Percentiles rank a stretch among this genome's conserved stretches.
phyloP scores from a whole-genome alignment of 202 grass and related monocot species.

The Zoysia matrella region DNA sequence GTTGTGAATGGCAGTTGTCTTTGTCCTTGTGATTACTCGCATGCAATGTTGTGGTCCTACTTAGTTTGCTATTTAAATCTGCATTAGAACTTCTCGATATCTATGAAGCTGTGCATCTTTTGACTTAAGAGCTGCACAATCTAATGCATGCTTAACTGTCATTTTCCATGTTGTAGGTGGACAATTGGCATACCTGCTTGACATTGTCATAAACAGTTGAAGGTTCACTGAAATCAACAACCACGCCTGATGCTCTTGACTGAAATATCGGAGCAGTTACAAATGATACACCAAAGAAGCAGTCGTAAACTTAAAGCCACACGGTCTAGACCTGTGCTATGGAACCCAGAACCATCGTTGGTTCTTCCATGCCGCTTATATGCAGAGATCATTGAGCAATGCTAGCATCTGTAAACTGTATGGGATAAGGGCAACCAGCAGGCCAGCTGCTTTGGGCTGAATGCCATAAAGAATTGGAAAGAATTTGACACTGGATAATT shows the following conservation, averaged over 20 bases:
- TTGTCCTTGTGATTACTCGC: not conserved
- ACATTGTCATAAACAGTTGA: slow-evolving; percentile 78
- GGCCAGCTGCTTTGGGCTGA: not conserved
- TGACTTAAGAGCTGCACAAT: not conserved
- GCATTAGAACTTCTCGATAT: not conserved
- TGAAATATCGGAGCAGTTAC: slow-evolving; percentile 33
- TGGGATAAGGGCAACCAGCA: not conserved
- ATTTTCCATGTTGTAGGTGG: slow-evolving; percentile 29
- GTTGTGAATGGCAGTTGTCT: slow-evolving; percentile 7
- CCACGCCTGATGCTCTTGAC: slow-evolving; percentile 59
- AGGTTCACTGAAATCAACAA: slow-evolving; percentile 81
- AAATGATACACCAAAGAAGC: slow-evolving; percentile 2
- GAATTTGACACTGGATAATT: not conserved
- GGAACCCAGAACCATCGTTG: slow-evolving; percentile 88
- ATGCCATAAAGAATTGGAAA: not conserved
- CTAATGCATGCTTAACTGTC: slow-evolving; percentile 2
- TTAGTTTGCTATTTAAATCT: slow-evolving; percentile 13
- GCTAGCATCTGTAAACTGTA: not conserved
- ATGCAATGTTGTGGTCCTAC: not conserved
- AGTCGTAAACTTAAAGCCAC: not conserved
- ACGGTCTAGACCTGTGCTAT: slow-evolving; percentile 67
- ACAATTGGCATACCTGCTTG: slow-evolving; percentile 62
- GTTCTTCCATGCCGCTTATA: slow-evolving; percentile 80
- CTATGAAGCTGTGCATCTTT: not conserved
- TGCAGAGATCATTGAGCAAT: slow-evolving; percentile 26